These are phyloP conservation scores for Pterocarpus santalinus DNA, from an alignment of 306 rosid genomes.

Conservation along the genomic window DNA sequence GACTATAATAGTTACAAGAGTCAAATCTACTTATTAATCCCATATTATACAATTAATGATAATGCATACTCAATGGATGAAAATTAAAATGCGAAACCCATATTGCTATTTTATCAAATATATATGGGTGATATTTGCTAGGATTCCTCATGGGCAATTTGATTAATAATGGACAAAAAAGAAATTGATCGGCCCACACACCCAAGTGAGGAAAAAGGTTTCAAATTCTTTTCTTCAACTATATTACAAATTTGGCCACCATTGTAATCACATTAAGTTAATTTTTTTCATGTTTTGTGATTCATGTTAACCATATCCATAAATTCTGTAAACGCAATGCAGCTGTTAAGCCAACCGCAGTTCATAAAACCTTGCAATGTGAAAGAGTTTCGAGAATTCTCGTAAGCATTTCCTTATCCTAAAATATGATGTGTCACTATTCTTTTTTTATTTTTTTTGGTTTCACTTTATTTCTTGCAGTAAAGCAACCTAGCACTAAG, in stretches of 20 bases:
- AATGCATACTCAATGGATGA: background rate
- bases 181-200: conserved; percentile 6
- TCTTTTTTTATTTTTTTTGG: background rate
- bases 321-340: background rate
- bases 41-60: background rate
- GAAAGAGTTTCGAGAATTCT: conserved; percentile 5
- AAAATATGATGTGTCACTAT: conserved; percentile 21
- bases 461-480: background rate
- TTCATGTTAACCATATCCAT: background rate
- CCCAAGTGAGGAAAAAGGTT: background rate
- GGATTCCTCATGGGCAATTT: background rate
- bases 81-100: background rate
- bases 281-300: background rate
- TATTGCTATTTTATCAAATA: background rate
- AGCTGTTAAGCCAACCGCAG: background rate
- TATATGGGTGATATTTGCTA: background rate
- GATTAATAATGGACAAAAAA: background rate
- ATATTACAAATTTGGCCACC: conserved; percentile 17
- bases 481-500: background rate
- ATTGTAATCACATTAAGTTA: background rate
- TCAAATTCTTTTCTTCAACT: background rate
- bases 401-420: background rate
- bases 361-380: background rate
- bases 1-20: background rate
- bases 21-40: background rate